Evolutionary conservation across 176 grass and related monocot genomes (phyloP).

Genomic region (Zoysia pacifica): DNA sequence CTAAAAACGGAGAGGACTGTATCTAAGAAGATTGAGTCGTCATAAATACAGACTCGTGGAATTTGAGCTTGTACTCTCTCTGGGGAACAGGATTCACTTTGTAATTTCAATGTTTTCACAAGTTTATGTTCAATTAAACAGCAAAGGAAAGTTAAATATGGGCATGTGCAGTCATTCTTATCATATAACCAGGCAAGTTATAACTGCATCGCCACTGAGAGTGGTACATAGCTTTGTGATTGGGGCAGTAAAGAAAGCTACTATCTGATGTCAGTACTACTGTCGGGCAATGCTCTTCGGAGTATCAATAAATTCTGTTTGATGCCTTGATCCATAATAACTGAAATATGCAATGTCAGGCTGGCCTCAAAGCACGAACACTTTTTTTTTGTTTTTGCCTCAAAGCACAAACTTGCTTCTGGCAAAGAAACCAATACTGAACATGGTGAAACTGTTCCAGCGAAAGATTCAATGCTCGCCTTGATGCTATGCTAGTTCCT

Average conservation of each 20-base stretch:
- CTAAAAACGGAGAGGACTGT: background rate
- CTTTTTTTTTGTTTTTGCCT: background rate
- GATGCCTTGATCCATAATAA: background rate
- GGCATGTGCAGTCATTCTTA: background rate
- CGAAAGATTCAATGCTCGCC: background rate
- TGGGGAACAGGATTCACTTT: conserved; percentile 6
- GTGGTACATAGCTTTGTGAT: conserved; percentile 10
- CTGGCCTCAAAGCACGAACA: background rate
- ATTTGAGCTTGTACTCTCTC: background rate
- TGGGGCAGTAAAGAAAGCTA: background rate
- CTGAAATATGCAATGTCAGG: conserved; percentile 16
- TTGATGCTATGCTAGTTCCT: background rate
- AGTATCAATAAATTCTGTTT: too few species aligned
- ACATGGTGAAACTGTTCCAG: background rate
- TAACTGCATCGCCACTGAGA: background rate
- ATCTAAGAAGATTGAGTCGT: background rate
- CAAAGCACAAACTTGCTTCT: conserved; percentile 22
- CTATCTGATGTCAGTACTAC: background rate
- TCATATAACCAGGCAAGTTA: background rate
- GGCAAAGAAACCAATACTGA: conserved; percentile 12
- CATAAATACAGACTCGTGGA: background rate
- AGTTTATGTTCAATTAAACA: too few species aligned
- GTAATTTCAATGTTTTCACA: background rate
- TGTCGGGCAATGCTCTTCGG: conserved; percentile 1
- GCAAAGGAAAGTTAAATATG: background rate